Percentiles rank a stretch among this genome's conserved stretches.
Evolutionary conservation across 2,329 filamentous ascomycete species (phyloP).

Genomic region (Pyricularia grisea): DNA sequence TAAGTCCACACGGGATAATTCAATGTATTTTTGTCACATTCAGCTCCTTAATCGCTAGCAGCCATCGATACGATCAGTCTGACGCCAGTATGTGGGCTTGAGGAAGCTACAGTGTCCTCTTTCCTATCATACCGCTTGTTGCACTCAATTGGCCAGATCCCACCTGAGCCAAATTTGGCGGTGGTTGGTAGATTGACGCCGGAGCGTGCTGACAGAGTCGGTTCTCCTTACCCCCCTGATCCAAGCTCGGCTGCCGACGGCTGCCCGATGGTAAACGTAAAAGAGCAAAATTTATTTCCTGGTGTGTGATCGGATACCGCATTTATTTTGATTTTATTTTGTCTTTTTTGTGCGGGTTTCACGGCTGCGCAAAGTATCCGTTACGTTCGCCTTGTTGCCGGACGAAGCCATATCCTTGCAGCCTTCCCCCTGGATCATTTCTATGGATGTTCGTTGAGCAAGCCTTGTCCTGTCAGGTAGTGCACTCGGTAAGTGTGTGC

Average conservation of each 20-base stretch:
- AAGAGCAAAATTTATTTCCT: not conserved
- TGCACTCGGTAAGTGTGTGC: not conserved
- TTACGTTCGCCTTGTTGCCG: not conserved
- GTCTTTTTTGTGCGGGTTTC: not conserved
- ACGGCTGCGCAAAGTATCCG: not conserved
- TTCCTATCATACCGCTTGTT: not conserved
- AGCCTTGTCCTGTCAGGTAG: not conserved
- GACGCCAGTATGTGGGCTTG: not conserved
- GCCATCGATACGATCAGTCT: not conserved
- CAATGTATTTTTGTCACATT: not conserved
- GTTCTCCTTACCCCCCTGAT: not conserved
- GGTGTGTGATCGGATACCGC: not conserved
- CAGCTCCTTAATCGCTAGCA: not conserved
- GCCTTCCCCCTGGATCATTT: not conserved
- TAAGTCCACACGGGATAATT: not conserved
- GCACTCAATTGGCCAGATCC: not conserved
- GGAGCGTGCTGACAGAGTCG: not conserved
- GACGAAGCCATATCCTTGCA: not conserved
- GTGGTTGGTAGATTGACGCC: not conserved
- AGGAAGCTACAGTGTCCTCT: not conserved
- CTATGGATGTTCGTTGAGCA: not conserved
- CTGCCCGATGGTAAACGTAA: not conserved
- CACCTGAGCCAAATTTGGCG: not conserved
- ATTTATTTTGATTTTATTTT: not conserved
- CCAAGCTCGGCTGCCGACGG: not conserved